Conservation (phyloP, 2,329 filamentous ascomycete genomes). For the Ophiostoma sp. region DNA sequence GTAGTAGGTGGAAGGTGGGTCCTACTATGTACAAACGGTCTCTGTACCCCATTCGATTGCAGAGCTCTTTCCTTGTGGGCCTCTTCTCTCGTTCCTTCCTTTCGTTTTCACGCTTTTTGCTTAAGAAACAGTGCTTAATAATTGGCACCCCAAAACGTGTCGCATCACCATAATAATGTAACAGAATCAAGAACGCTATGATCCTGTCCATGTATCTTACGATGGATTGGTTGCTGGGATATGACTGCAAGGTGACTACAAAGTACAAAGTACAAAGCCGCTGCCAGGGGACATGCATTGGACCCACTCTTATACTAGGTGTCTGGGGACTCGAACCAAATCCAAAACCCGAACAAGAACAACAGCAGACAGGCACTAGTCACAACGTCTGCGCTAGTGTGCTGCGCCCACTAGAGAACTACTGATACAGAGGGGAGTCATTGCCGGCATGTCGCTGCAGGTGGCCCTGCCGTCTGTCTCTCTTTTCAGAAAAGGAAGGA, state of each 20-base stretch:
- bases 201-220: not conserved
- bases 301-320: not conserved
- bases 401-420: not conserved
- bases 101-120: too few species aligned
- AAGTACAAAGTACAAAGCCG: not conserved
- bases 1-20: not conserved
- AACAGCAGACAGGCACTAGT: not conserved
- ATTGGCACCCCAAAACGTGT: not conserved
- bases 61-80: too few species aligned
- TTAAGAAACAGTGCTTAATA: not conserved
- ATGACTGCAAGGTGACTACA: not conserved
- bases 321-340: slow-evolving; percentile 18
- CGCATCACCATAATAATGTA: not conserved
- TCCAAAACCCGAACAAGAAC: slow-evolving; percentile 21
- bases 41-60: not conserved
- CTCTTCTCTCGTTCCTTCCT: too few species aligned
- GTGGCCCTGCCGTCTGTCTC: not conserved
- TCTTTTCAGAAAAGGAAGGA: slow-evolving; percentile 1
- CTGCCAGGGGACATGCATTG: slow-evolving; percentile 1
- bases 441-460: not conserved
- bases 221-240: not conserved
- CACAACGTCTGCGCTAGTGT: not conserved
- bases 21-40: not conserved
- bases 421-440: not conserved
- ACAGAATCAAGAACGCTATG: not conserved